phyloP scores from a whole-genome alignment of 2,329 filamentous ascomycete genomes.

The Tolypocladium tundrense region DNA sequence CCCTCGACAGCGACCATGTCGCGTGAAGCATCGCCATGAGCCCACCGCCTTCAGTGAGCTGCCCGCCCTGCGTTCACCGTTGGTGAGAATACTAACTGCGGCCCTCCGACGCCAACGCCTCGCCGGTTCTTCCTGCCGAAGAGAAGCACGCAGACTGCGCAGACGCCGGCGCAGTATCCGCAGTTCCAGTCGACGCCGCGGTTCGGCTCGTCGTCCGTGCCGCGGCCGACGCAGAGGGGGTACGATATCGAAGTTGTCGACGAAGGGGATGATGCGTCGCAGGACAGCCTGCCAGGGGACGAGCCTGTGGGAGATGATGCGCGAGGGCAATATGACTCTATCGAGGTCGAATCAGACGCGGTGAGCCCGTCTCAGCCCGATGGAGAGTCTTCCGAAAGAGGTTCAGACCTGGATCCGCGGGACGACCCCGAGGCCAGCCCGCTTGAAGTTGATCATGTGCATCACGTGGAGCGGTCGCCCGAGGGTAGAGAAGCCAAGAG shows the following conservation, averaged over 20 bases:
- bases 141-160: constrained; percentile 19
- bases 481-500: constrained; percentile 8
- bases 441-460: neutral
- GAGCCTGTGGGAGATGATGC: neutral
- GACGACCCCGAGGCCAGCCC: neutral
- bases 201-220: constrained; percentile 24
- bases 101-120: constrained; percentile 26
- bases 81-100: neutral
- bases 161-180: constrained; percentile 17
- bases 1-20: neutral
- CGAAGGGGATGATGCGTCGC: constrained; percentile 9
- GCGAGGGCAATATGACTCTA: constrained; percentile 6
- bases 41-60: constrained; percentile 8
- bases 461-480: neutral
- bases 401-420: neutral
- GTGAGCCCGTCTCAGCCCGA: neutral
- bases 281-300: neutral
- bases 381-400: neutral
- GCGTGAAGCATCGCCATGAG: constrained; percentile 11
- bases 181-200: constrained; percentile 28
- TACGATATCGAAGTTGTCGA: constrained; percentile 23
- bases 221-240: constrained; percentile 16
- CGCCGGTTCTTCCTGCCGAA: constrained; percentile 27
- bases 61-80: neutral
- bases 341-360: constrained; percentile 7